Evolutionary conservation across 73 alveolate species (phyloP).

Genomic region (Tetrahymena borealis): DNA sequence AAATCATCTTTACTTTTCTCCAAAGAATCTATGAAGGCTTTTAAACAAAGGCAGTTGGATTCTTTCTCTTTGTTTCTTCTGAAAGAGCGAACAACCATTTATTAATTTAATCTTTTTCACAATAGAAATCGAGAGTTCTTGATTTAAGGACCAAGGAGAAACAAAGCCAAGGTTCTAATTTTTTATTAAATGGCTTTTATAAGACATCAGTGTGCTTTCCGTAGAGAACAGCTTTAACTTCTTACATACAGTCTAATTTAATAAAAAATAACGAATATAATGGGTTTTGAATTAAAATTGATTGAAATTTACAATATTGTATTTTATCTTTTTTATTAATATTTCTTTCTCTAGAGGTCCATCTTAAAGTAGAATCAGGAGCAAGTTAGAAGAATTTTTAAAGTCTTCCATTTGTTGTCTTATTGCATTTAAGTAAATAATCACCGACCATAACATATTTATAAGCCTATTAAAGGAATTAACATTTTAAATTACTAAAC

Average conservation of each 20-base stretch:
- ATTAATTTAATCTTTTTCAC: conserved; percentile 6
- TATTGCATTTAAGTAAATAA: conserved; percentile 16
- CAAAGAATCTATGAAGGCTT: conserved; percentile 11
- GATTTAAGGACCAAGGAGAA: conserved; percentile 24
- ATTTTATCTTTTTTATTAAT: conserved; percentile 15
- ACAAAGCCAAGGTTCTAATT: conserved; percentile 37
- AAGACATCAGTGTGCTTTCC: conserved; percentile 30
- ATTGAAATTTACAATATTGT: neutral
- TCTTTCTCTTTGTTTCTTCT: conserved; percentile 32
- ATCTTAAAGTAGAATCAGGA: conserved; percentile 14
- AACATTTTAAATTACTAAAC: neutral
- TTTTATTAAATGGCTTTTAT: conserved; percentile 11
- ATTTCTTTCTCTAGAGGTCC: conserved; percentile 22
- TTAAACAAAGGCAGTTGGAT: conserved; percentile 24
- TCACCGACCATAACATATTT: conserved; percentile 16
- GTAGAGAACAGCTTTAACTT: conserved; percentile 7
- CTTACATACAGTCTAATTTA: conserved; percentile 1
- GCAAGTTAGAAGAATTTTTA: conserved; percentile 18
- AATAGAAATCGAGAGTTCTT: conserved; percentile 29
- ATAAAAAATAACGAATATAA: neutral
- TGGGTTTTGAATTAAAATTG: neutral
- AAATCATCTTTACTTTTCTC: conserved; percentile 18
- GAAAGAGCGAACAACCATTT: conserved; percentile 23
- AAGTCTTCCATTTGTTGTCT: conserved; percentile 28
- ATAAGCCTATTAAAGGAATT: conserved; percentile 12